A percentile compares a stretch with the other conserved stretches of the same genome.
Evolutionary conservation across 2,329 filamentous ascomycete genomes (phyloP).

Genomic region (Sclerotinia nivalis): DNA sequence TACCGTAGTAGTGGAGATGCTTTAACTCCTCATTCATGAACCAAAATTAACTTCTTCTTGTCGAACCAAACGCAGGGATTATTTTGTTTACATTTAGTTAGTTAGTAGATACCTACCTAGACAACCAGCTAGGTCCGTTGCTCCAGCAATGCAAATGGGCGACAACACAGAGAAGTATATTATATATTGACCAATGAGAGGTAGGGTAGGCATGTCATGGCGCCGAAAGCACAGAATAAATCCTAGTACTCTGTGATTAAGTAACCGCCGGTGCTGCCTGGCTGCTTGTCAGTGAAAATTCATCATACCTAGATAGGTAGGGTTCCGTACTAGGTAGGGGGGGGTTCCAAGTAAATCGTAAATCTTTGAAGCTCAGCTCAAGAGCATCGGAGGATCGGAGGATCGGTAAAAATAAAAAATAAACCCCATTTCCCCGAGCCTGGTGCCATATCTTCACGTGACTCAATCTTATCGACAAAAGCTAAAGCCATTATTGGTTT

Average conservation of each 20-base stretch:
- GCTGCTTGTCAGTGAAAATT: too few relatives aligned
- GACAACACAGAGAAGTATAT: constrained; percentile 5
- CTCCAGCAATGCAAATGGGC: background rate
- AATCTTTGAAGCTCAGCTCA: background rate
- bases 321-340: too few relatives aligned
- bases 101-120: background rate
- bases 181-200: background rate
- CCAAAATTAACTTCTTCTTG: background rate
- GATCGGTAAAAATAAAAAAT: too few relatives aligned
- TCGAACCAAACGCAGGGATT: background rate
- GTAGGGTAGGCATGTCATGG: background rate
- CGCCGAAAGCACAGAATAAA: background rate
- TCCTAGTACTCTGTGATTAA: background rate
- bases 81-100: background rate
- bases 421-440: background rate
- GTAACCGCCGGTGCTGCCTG: too few relatives aligned
- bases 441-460: constrained; percentile 3
- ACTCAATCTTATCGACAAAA: background rate
- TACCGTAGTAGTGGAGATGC: too few relatives aligned
- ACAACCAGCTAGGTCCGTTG: background rate
- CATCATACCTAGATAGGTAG: too few relatives aligned
- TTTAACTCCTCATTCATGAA: too few relatives aligned
- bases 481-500: background rate
- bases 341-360: too few relatives aligned
- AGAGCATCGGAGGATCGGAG: background rate